Evolutionary conservation across 768 basidiomycete genomes (phyloP).

Genomic region (Collybia mongolica): DNA sequence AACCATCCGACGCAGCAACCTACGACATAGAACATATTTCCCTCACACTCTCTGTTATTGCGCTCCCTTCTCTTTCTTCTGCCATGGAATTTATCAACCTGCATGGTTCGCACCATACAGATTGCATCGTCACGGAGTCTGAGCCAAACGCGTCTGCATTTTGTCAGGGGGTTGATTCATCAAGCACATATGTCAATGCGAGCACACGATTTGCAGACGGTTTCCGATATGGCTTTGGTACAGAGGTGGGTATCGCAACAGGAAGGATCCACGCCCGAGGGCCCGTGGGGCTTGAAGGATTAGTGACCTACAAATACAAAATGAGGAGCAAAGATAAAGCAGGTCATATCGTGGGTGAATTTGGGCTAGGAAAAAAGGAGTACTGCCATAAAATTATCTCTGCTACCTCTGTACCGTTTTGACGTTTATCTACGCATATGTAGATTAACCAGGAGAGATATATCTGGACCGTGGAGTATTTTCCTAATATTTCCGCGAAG

Average conservation of each 20-base stretch:
- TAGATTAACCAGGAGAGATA: not conserved
- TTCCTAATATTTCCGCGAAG: not conserved
- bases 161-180: slow-evolving; percentile 86
- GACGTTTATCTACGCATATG: slow-evolving; percentile 1
- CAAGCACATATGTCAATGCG: slow-evolving; percentile 93
- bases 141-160: slow-evolving; percentile 65
- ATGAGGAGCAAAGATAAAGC: slow-evolving; percentile 68
- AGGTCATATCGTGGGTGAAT: slow-evolving; percentile 89
- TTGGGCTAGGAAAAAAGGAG: slow-evolving; percentile 71
- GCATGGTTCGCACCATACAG: slow-evolving; percentile 95
- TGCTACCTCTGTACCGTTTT: slow-evolving; percentile 47
- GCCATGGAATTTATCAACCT: slow-evolving; percentile 91
- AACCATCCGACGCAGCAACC: slow-evolving; percentile 53
- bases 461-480: too few species aligned
- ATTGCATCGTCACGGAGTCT: slow-evolving; percentile 86
- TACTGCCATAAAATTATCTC: slow-evolving; percentile 65
- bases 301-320: slow-evolving; percentile 97
- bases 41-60: slow-evolving; percentile 77
- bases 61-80: slow-evolving; percentile 64
- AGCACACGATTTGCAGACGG: slow-evolving; percentile 97
- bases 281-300: slow-evolving; percentile 90
- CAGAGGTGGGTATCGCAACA: slow-evolving; percentile 97
- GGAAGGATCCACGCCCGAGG: slow-evolving; percentile 96
- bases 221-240: slow-evolving; percentile 94
- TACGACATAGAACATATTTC: slow-evolving; percentile 90